Percentiles rank a stretch among this genome's conserved stretches.
Evolutionary conservation across 2,329 filamentous ascomycete genomes (phyloP).

Genomic region (Penicillium sp.): DNA sequence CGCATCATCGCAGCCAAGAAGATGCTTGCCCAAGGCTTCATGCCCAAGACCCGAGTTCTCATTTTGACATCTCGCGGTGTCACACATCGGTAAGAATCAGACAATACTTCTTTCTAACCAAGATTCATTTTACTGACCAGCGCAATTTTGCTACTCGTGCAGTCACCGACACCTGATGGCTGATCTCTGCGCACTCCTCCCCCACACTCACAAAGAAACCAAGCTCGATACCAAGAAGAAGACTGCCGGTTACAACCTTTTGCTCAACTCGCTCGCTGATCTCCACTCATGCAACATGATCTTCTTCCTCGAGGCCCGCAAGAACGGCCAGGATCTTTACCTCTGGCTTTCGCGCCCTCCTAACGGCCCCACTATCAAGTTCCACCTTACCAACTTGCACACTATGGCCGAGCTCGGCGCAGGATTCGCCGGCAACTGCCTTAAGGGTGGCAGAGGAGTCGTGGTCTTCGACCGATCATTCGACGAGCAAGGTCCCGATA

Average conservation of each 20-base stretch:
- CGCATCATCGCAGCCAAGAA: conserved; percentile 31
- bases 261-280: conserved; percentile 73
- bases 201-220: conserved; percentile 89
- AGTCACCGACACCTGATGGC: conserved; percentile 93
- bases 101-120: background rate
- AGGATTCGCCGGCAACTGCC: conserved; percentile 86
- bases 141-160: conserved; percentile 17
- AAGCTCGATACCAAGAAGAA: conserved; percentile 95
- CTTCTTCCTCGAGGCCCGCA: conserved; percentile 92
- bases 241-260: conserved; percentile 61
- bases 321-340: conserved; percentile 85
- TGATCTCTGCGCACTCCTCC: conserved; percentile 84
- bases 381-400: conserved; percentile 64
- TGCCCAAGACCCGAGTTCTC: conserved; percentile 65
- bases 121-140: conserved; percentile 6
- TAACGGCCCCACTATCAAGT: conserved; percentile 72
- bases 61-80: conserved; percentile 92
- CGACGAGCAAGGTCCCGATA: conserved; percentile 71
- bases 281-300: conserved; percentile 94
- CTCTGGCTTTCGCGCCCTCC: conserved; percentile 90
- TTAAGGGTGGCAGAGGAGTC: conserved; percentile 88
- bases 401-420: conserved; percentile 91
- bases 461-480: conserved; percentile 91
- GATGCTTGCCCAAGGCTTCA: conserved; percentile 35
- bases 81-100: conserved; percentile 69